Base-by-base conservation (phyloP, 2,329 filamentous ascomycete species). In the Aphanocladium album region DNA sequence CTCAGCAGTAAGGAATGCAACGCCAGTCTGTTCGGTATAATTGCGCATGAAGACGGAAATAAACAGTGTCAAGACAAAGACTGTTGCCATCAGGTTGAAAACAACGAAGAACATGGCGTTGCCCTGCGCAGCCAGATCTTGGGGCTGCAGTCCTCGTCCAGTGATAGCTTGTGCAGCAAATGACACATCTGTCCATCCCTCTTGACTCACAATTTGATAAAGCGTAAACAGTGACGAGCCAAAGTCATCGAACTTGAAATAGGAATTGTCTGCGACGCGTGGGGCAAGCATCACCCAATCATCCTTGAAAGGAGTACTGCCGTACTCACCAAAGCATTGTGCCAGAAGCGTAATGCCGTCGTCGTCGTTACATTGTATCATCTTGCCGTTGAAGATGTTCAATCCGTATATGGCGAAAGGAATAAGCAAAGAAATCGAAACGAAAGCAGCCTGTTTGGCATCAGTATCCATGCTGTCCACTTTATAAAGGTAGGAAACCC, bases 31-130 rank as follows among this genome's bases (percentile, higher is more conserved):
- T 75, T 99, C 95, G 0, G 95, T 99, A 75, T 99, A 99, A 73
- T 97, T 99, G 63, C 95, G 91, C 95, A 99, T 99, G 74, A 99
- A 99, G 63, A 99, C 95, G 60, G 95, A 98, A 52, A 99, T 96
- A 74, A 99, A 99, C 70, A 99, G 79, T 1, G 95, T 99, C 70
- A 99, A 82, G 63, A 99, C 89, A 76, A 99, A 99, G 65, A 99
- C 93, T 0, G 95, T 95, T 35, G 92, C 92, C 68, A 99, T 82
- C 71, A 99, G 84, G 75, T 99, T 99, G 85, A 98, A 99, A 5
- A 93, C 82, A 60, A 99, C 86, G 72, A 99, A 97, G 79, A 97
- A 99, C 39, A 98, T 74, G 0, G 91, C 93, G 66, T 99, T 98
- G 45, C 89, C 92, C 69, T 93, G 86, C 1, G 89, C 84, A 2